These are phyloP conservation scores for Schizonepeta tenuifolia DNA, from an alignment of 257 asterid genomes.

Conservation along the genomic window DNA sequence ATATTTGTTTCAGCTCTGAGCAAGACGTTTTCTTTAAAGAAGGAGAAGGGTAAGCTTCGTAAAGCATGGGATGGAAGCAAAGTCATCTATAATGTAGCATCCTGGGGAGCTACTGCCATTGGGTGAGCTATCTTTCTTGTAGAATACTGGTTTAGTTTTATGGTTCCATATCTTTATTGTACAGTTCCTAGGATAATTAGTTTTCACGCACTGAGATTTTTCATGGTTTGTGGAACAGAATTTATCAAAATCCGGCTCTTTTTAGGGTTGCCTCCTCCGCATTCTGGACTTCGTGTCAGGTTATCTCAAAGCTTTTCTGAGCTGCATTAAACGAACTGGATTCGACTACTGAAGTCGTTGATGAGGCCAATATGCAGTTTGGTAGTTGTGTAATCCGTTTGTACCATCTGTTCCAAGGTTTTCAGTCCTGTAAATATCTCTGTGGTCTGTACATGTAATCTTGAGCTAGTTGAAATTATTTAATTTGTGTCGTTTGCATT, in stretches of 20 bases:
- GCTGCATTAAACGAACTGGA: conserved; percentile 30
- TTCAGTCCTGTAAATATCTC: conserved; percentile 33
- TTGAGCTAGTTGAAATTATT: conserved; percentile 13
- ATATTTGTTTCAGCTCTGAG: conserved; percentile 71
- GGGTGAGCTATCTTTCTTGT: conserved; percentile 63
- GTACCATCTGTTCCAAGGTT: conserved; percentile 19
- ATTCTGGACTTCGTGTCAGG: conserved; percentile 90
- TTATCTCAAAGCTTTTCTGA: conserved; percentile 89
- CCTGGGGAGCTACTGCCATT: conserved; percentile 99
- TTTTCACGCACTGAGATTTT: background rate
- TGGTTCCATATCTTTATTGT: background rate
- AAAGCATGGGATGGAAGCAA: conserved; percentile 99
- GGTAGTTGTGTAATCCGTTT: conserved; percentile 32
- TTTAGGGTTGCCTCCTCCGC: conserved; percentile 84
- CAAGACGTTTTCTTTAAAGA: conserved; percentile 89
- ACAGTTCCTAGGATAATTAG: background rate
- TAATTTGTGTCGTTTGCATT: background rate
- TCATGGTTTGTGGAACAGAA: conserved; percentile 48
- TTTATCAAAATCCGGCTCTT: conserved; percentile 93
- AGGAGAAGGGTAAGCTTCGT: conserved; percentile 86
- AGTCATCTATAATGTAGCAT: conserved; percentile 91
- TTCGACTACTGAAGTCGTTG: conserved; percentile 22
- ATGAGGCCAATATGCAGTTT: conserved; percentile 15
- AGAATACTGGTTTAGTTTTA: background rate
- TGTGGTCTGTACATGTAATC: background rate